Evolutionary conservation across 352 stramenopile genomes (phyloP).

Genomic region (Phytophthora foliorum): DNA sequence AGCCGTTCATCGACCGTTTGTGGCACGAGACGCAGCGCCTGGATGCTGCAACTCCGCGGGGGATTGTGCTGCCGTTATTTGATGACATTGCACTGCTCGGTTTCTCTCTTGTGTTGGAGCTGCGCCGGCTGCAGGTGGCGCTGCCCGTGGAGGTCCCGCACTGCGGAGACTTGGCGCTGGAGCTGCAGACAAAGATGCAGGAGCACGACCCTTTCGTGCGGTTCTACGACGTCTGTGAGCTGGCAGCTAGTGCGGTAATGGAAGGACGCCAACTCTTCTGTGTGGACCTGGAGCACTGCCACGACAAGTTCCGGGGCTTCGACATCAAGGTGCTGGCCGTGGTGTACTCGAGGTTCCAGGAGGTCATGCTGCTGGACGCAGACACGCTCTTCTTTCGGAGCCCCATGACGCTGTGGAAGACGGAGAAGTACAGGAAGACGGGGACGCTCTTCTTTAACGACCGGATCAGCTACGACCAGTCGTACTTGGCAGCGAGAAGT

Average conservation of each 20-base stretch:
- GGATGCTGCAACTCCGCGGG: constrained; percentile 22
- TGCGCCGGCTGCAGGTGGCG: constrained; percentile 47
- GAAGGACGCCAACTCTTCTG: constrained; percentile 48
- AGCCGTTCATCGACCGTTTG: constrained; percentile 36
- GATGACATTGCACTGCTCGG: constrained; percentile 62
- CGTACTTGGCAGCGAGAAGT: constrained; percentile 36
- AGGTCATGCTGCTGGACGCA: constrained; percentile 62
- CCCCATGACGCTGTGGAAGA: constrained; percentile 45
- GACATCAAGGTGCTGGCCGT: constrained; percentile 62
- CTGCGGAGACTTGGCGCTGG: constrained; percentile 58
- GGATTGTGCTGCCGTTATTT: constrained; percentile 67
- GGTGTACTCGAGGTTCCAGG: constrained; percentile 54
- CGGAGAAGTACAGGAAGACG: constrained; percentile 41
- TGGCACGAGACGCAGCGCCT: constrained; percentile 36
- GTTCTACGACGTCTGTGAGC: constrained; percentile 65
- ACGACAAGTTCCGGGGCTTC: constrained; percentile 58
- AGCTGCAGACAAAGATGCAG: constrained; percentile 40
- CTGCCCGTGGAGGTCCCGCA: constrained; percentile 71
- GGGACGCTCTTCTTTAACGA: constrained; percentile 71
- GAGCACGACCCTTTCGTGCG: constrained; percentile 30
- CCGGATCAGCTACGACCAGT: constrained; percentile 52
- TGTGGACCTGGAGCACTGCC: constrained; percentile 48
- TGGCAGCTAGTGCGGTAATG: constrained; percentile 28
- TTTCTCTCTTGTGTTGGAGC: constrained; percentile 67
- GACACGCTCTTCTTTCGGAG: constrained; percentile 64